Percentiles rank a stretch among this genome's conserved stretches.
Evolutionary conservation across 2,329 filamentous ascomycete genomes (phyloP).

Genomic region (Microsporum audouinii): DNA sequence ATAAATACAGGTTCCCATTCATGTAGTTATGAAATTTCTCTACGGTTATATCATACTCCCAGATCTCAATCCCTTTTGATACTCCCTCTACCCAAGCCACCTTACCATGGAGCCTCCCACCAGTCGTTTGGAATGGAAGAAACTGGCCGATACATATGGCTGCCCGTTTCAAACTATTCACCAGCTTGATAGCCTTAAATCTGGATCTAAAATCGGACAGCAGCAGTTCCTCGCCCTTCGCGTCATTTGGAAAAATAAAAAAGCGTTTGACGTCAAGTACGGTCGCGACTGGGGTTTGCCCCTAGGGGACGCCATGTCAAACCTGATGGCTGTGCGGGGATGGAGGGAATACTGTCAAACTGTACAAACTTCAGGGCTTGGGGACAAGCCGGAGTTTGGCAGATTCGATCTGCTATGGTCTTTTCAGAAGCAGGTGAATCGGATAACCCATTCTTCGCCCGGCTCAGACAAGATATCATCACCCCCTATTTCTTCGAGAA

Average conservation of each 20-base stretch:
- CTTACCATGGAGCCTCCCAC: too few species aligned
- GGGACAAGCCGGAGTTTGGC: neutral
- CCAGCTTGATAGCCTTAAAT: neutral
- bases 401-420: neutral
- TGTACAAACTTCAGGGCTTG: neutral
- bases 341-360: neutral
- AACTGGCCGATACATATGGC: neutral
- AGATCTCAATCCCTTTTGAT: too few species aligned
- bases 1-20: too few species aligned
- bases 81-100: too few species aligned
- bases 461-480: neutral
- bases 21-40: too few species aligned
- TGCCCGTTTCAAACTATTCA: neutral
- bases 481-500: neutral
- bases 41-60: too few species aligned
- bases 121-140: too few species aligned
- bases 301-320: neutral
- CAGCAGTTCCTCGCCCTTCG: constrained; percentile 9
- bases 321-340: neutral
- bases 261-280: neutral
- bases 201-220: constrained; percentile 10
- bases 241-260: constrained; percentile 3
- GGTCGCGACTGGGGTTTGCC: neutral
- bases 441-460: neutral
- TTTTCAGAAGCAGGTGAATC: neutral